Base-by-base conservation (phyloP, 257 asterid genomes). In the Solanum medicagineum region DNA sequence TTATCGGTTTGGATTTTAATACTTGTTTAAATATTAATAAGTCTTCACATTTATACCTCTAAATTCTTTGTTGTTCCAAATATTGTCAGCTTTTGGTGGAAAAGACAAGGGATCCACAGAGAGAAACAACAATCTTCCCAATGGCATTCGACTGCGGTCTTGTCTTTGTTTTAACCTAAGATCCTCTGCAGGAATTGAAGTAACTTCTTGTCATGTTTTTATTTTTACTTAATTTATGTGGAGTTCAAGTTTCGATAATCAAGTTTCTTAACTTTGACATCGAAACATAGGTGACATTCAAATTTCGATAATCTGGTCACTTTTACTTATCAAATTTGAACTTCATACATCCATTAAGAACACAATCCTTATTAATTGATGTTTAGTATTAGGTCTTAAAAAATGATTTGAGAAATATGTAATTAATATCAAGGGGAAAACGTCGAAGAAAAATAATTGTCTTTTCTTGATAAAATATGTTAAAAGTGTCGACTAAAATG, bases 171-270 rank as follows among this genome's bases (percentile, higher is more conserved):
- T 90, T 11, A 90, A 90, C 87, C 36, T 90, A 42, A 87, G 92
- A 85, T 88, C 90, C 32, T 73, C 88, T 57, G 84, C 87, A 51
- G 91, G 92, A 80, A 79, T 86, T 45, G 91, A 89, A 89, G 89
- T 88, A 29, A 49, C n/a, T 83, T 15, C 26, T 16, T 36, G 40
- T 45, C 16, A 4, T 66, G 7, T 32, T 29, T 66, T 15, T 29
- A 32, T 2, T 10, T 6, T 22, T 22, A 60, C 12, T 56, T 13
- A 26, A 2, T 65, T 26, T 26, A 65, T 65, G 20, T 65, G 44
- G 3, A 20, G 29, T 65, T 65, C 45, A 29, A 0, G 15, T 29
- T 66, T 14, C 0, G 15, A n/a, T 1, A 60, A n/a, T 10, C 7
- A 51, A 51, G 10, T 51, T 51, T 51, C 17, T 13, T 51, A 13